These are phyloP conservation scores for Polymyxa betae DNA, from an alignment of 208 protist species.

Conservation along the genomic window DNA sequence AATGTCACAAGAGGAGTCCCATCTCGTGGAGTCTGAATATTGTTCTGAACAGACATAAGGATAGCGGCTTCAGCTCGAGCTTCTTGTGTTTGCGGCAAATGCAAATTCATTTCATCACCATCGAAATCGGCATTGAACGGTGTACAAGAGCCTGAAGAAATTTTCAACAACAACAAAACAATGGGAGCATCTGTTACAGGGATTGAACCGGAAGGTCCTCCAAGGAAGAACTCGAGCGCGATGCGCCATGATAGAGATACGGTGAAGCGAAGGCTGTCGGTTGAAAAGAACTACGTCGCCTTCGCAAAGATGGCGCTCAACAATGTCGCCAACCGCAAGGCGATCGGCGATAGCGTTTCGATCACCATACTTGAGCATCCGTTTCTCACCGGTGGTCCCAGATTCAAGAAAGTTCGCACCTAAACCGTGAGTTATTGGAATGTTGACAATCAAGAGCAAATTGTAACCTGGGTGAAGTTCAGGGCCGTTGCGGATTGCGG, in stretches of 20 bases:
- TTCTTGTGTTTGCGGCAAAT: constrained; percentile 98
- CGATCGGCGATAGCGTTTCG: constrained; percentile 73
- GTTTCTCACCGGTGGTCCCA: constrained; percentile 54
- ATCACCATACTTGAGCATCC: constrained; percentile 68
- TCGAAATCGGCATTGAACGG: constrained; percentile 99
- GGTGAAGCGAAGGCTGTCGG: constrained; percentile 97
- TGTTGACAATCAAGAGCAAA: constrained; percentile 56
- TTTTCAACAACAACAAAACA: background rate
- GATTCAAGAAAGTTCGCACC: constrained; percentile 55
- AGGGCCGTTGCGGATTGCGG: constrained; percentile 92
- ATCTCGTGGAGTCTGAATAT: constrained; percentile 52
- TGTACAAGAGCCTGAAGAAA: constrained; percentile 85
- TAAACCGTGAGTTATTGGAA: background rate
- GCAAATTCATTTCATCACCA: constrained; percentile 99
- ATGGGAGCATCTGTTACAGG: background rate
- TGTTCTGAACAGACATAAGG: constrained; percentile 60
- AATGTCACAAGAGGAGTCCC: constrained; percentile 28
- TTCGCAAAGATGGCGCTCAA: constrained; percentile 96
- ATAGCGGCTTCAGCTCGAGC: constrained; percentile 72
- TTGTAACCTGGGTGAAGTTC: constrained; percentile 89
- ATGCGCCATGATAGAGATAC: constrained; percentile 98
- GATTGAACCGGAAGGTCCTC: constrained; percentile 99
- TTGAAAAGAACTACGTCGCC: constrained; percentile 99
- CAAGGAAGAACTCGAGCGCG: constrained; percentile 79
- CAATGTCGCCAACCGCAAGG: constrained; percentile 68